Evolutionary conservation across 225 moss, liverwort and hornwort genomes (phyloP).

Genomic region (Bryum argenteum): DNA sequence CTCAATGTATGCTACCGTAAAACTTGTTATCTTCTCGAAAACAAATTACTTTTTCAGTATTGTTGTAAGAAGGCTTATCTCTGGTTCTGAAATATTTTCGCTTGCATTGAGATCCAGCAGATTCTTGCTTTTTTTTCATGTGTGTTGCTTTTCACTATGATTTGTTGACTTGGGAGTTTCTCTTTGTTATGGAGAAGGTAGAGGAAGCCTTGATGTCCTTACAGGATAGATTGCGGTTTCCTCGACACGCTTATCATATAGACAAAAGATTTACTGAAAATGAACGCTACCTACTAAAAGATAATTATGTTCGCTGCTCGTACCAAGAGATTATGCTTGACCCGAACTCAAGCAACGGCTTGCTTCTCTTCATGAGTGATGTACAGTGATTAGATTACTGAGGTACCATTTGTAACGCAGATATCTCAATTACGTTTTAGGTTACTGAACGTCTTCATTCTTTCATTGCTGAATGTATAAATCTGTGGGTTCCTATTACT

Average conservation of each 20-base stretch:
- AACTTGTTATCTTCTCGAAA: not conserved
- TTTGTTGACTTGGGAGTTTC: not conserved
- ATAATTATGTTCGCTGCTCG: not conserved
- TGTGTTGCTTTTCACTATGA: not conserved
- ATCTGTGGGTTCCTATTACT: too few relatives aligned
- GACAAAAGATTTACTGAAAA: not conserved
- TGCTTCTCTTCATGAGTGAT: not conserved
- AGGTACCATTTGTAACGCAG: conserved; percentile 13
- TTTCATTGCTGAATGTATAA: not conserved
- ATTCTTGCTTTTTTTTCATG: not conserved
- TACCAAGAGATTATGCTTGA: not conserved
- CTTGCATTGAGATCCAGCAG: not conserved
- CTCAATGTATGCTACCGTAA: not conserved
- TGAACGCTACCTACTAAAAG: too few relatives aligned
- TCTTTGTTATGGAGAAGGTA: not conserved
- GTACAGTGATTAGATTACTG: not conserved
- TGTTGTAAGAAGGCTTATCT: not conserved
- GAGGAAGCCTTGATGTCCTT: not conserved
- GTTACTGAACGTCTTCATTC: conserved; percentile 6
- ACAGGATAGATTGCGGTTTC: not conserved
- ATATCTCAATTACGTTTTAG: not conserved
- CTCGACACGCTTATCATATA: not conserved
- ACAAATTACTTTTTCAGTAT: not conserved
- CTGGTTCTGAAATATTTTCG: not conserved
- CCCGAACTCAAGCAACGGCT: not conserved